These are phyloP conservation scores for Coemansia sp. DNA, from an alignment of 192 early-diverging fungal species.

Conservation along the genomic window DNA sequence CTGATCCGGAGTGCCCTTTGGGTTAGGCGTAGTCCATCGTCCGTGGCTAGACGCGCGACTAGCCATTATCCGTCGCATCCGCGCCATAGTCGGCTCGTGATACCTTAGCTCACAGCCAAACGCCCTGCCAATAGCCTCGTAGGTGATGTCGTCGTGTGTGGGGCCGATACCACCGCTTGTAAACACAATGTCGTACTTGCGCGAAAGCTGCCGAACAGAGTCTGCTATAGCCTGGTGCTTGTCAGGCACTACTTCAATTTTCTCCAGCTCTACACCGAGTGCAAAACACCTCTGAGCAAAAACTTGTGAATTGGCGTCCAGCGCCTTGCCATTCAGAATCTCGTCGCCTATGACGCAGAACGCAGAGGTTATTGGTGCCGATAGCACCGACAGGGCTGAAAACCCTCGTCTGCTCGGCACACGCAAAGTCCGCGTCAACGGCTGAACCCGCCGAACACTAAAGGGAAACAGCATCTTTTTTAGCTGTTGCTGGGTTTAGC, in stretches of 20 bases:
- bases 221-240: constrained; percentile 36
- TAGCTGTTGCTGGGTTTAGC: background rate
- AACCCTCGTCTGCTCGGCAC: background rate
- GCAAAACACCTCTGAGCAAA: constrained; percentile 64
- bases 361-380: constrained; percentile 13
- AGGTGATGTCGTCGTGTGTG: constrained; percentile 71
- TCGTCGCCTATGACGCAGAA: constrained; percentile 74
- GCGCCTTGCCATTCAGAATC: constrained; percentile 70
- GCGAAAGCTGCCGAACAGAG: constrained; percentile 54
- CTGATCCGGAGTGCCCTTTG: constrained; percentile 23
- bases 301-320: constrained; percentile 61
- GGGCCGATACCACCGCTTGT: constrained; percentile 77
- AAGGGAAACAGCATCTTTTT: background rate
- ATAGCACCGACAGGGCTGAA: background rate
- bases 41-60: background rate
- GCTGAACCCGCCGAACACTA: background rate
- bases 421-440: background rate
- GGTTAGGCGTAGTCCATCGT: constrained; percentile 27
- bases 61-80: constrained; percentile 55
- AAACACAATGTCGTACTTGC: constrained; percentile 59
- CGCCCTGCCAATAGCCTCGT: constrained; percentile 61
- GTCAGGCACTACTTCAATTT: constrained; percentile 58
- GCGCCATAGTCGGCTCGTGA: constrained; percentile 57
- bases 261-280: constrained; percentile 59
- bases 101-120: constrained; percentile 56